Evolutionary conservation across 1,139 yeast species (phyloP).

Genomic region (Pneumocystis sp.): DNA sequence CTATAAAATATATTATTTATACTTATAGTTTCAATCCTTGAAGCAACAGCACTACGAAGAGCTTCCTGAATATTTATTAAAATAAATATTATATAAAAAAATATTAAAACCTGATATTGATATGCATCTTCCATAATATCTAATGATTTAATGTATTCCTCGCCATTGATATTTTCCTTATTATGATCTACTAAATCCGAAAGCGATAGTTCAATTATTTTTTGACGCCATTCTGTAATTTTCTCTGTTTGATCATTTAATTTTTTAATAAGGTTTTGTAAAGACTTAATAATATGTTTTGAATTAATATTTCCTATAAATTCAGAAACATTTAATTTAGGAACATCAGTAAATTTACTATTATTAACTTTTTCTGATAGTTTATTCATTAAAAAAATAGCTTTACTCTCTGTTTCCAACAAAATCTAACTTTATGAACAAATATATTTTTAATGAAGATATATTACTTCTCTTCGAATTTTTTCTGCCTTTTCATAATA

Average conservation of each 20-base stretch:
- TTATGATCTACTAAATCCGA: slow-evolving; percentile 33
- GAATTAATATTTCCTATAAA: slow-evolving; percentile 19
- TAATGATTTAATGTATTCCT: slow-evolving; percentile 61
- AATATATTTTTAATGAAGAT: slow-evolving; percentile 24
- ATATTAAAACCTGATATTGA: not conserved
- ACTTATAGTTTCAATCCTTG: not conserved
- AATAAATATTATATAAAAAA: not conserved
- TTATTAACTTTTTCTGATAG: slow-evolving; percentile 12
- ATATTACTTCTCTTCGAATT: slow-evolving; percentile 38
- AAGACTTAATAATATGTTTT: slow-evolving; percentile 13
- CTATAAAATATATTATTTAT: not conserved
- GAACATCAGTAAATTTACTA: slow-evolving; percentile 19
- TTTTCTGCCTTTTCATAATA: slow-evolving; percentile 53
- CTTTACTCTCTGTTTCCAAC: slow-evolving; percentile 16
- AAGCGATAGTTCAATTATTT: slow-evolving; percentile 33
- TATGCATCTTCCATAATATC: not conserved
- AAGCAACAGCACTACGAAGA: not conserved
- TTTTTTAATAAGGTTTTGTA: slow-evolving; percentile 20
- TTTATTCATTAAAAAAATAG: slow-evolving; percentile 17
- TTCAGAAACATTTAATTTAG: slow-evolving; percentile 16
- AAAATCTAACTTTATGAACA: slow-evolving; percentile 8
- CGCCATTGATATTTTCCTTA: slow-evolving; percentile 45
- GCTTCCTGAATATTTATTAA: not conserved
- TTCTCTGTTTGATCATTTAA: slow-evolving; percentile 45
- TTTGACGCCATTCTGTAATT: slow-evolving; percentile 41